These are phyloP conservation scores for Gaeumannomyces sp. DNA, from an alignment of 2,329 filamentous ascomycete species.

Conservation along the genomic window DNA sequence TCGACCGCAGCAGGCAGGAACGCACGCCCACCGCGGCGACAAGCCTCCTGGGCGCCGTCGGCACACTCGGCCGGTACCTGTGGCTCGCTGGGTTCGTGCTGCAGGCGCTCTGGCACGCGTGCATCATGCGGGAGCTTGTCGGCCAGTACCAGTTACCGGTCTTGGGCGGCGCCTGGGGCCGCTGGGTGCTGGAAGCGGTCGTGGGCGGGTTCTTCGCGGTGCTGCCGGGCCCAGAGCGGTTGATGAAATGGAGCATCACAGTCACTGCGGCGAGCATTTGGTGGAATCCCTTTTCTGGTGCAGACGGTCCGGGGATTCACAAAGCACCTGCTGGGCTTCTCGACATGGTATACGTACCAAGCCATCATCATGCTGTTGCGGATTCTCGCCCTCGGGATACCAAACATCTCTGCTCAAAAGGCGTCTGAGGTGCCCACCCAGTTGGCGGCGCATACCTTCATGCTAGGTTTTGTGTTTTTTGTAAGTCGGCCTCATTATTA, in stretches of 20 bases:
- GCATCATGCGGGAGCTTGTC: constrained; percentile 24
- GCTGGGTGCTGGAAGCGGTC: not conserved
- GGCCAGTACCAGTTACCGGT: not conserved
- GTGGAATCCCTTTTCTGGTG: constrained; percentile 65
- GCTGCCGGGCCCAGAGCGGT: constrained; percentile 33
- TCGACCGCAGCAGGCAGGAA: constrained; percentile 55
- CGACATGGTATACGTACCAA: constrained; percentile 62
- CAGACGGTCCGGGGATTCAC: constrained; percentile 54
- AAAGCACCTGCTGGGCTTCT: constrained; percentile 52
- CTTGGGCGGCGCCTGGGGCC: not conserved
- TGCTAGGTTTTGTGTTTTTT: constrained; percentile 45
- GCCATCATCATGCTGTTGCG: constrained; percentile 51
- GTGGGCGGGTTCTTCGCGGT: constrained; percentile 25
- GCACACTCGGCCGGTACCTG: constrained; percentile 36
- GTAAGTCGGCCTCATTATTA: constrained; percentile 33
- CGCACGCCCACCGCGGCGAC: constrained; percentile 31
- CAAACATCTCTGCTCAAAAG: constrained; percentile 26
- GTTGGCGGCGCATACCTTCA: constrained; percentile 47
- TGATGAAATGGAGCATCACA: constrained; percentile 42
- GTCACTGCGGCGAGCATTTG: constrained; percentile 48
- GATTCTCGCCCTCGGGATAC: constrained; percentile 39
- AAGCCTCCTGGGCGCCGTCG: constrained; percentile 23
- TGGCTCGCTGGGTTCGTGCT: constrained; percentile 43
- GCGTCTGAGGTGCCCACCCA: constrained; percentile 32
- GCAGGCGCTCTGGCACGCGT: constrained; percentile 46